A percentile compares a stretch with the other conserved stretches of the same genome.
Conservation (phyloP, 2,329 filamentous ascomycete species). For the Chrysosporium queenslandicum region DNA sequence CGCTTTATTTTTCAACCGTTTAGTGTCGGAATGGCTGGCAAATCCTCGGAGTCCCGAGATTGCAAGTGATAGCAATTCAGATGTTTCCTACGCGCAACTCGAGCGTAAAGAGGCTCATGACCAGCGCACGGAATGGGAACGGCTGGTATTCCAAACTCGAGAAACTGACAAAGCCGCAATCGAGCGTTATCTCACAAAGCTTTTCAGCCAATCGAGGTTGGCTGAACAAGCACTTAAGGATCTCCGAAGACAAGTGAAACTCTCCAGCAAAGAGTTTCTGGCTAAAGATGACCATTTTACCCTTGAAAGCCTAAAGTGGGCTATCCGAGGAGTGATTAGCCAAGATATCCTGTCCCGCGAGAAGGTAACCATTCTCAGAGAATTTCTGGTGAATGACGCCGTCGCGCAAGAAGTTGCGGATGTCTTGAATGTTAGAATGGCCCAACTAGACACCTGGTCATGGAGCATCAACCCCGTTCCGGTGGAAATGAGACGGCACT, state of each 20-base stretch:
- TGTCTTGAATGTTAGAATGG: constrained; percentile 48
- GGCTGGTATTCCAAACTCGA: constrained; percentile 44
- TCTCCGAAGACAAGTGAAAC: constrained; percentile 33
- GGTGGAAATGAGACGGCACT: constrained; percentile 43
- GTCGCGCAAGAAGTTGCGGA: constrained; percentile 47
- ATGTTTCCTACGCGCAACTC: constrained; percentile 39
- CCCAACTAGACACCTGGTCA: constrained; percentile 43
- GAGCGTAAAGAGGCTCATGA: constrained; percentile 47
- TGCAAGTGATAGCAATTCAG: constrained; percentile 23
- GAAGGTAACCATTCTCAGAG: constrained; percentile 42
- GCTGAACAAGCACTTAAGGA: constrained; percentile 36
- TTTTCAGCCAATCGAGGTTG: constrained; percentile 41
- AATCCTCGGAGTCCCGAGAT: constrained; percentile 23
- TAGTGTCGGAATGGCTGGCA: constrained; percentile 48
- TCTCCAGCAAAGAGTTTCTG: constrained; percentile 28
- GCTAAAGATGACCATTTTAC: constrained; percentile 33
- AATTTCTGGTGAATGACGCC: constrained; percentile 41
- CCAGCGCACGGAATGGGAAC: constrained; percentile 47
- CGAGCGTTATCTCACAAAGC: constrained; percentile 40
- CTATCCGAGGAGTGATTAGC: constrained; percentile 42
- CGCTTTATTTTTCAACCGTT: constrained; percentile 46
- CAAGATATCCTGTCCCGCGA: constrained; percentile 45
- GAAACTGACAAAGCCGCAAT: constrained; percentile 41
- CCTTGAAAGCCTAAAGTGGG: constrained; percentile 33
- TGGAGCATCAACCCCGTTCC: constrained; percentile 41